These are phyloP conservation scores for Lojkania enalia DNA, from an alignment of 2,329 filamentous ascomycete genomes.

Conservation along the genomic window DNA sequence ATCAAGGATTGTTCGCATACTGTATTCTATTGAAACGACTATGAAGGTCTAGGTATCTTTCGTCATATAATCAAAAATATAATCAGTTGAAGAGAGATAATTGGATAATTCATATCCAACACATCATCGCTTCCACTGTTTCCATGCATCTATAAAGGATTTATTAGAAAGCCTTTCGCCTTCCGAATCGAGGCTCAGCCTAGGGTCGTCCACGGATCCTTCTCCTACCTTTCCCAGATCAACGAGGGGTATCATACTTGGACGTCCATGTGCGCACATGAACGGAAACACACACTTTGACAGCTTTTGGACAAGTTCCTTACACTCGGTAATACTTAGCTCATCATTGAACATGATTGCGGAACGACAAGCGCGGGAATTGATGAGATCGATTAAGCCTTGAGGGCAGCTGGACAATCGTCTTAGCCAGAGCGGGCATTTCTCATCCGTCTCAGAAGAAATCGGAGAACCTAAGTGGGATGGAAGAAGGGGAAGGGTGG, in stretches of 20 bases:
- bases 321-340: slow-evolving; percentile 62
- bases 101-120: too few relatives aligned
- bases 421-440: slow-evolving; percentile 57
- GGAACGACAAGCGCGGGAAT: slow-evolving; percentile 75
- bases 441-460: slow-evolving; percentile 1
- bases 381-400: slow-evolving; percentile 74
- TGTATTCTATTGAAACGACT: too few relatives aligned
- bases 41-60: too few relatives aligned
- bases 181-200: neutral
- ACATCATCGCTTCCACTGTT: slow-evolving; percentile 8
- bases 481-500: slow-evolving; percentile 5
- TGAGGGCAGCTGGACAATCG: slow-evolving; percentile 71
- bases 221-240: slow-evolving; percentile 20
- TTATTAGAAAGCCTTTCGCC: neutral
- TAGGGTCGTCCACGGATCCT: neutral
- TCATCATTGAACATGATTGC: slow-evolving; percentile 86
- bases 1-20: too few relatives aligned
- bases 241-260: slow-evolving; percentile 54
- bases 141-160: slow-evolving; percentile 13
- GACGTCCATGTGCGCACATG: slow-evolving; percentile 76
- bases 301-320: slow-evolving; percentile 60
- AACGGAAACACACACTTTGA: slow-evolving; percentile 72
- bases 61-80: too few relatives aligned
- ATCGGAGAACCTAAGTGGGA: neutral
- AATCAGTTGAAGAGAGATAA: too few relatives aligned